Evolutionary conservation across 768 basidiomycete species (phyloP).

Genomic region (Podaxis carcinomalis): DNA sequence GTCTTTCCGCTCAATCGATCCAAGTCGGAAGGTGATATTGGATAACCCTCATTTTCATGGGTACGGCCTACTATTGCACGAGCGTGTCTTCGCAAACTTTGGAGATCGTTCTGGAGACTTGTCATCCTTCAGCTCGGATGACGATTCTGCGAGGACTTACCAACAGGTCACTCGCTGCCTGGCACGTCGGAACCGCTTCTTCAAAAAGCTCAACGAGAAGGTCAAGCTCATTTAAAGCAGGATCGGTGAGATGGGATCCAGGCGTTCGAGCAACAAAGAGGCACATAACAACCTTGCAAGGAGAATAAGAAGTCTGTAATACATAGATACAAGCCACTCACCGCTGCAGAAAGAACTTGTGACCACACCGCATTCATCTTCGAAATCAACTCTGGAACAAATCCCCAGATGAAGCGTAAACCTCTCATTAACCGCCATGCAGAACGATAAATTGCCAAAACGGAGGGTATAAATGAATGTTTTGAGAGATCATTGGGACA

Average conservation of each 20-base stretch:
- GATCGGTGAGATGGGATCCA: conserved; percentile 39
- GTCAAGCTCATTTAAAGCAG: conserved; percentile 47
- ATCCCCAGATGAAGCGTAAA: conserved; percentile 37
- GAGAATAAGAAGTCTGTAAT: not conserved
- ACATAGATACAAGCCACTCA: conserved; percentile 27
- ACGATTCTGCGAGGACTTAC: conserved; percentile 24
- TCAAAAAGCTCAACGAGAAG: conserved; percentile 40
- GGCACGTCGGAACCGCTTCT: conserved; percentile 38
- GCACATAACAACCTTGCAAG: conserved; percentile 52
- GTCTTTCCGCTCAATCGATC: conserved; percentile 56
- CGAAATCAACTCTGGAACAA: conserved; percentile 35
- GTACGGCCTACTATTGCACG: conserved; percentile 17
- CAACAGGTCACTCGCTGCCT: conserved; percentile 40
- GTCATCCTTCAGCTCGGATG: not conserved
- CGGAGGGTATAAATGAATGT: conserved; percentile 65
- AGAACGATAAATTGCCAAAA: conserved; percentile 68
- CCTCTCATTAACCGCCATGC: conserved; percentile 61
- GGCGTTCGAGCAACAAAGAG: conserved; percentile 49
- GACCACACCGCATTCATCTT: conserved; percentile 61
- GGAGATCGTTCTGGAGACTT: conserved; percentile 28
- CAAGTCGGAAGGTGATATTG: conserved; percentile 40
- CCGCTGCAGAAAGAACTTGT: conserved; percentile 58
- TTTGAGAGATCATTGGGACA: conserved; percentile 49
- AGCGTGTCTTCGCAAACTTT: conserved; percentile 41
- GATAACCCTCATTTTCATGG: conserved; percentile 17